Conservation (phyloP, 768 basidiomycete genomes). For the Lentinula aciculospora region DNA sequence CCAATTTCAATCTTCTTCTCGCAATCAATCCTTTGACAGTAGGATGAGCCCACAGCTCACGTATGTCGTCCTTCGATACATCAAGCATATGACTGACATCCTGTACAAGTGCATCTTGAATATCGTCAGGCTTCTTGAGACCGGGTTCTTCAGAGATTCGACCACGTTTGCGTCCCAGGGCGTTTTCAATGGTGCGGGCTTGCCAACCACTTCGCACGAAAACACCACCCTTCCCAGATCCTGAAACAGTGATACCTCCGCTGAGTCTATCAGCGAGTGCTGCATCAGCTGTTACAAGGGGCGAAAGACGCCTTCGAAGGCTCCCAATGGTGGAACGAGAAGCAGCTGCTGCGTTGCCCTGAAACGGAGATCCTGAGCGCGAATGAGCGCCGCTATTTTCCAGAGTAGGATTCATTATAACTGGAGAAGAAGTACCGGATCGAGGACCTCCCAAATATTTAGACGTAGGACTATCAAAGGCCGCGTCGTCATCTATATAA, state of each 20-base stretch:
- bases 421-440: constrained; percentile 28
- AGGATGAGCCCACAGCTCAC: constrained; percentile 67
- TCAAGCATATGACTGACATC: constrained; percentile 58
- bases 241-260: constrained; percentile 66
- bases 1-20: constrained; percentile 67
- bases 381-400: constrained; percentile 13
- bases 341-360: constrained; percentile 8
- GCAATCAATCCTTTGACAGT: constrained; percentile 64
- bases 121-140: constrained; percentile 15
- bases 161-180: constrained; percentile 28
- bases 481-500: constrained; percentile 43
- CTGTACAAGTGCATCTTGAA: constrained; percentile 49
- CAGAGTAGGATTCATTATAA: constrained; percentile 20
- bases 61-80: constrained; percentile 57
- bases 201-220: constrained; percentile 84
- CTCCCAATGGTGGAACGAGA: constrained; percentile 34
- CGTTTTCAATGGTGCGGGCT: constrained; percentile 55
- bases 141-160: constrained; percentile 21
- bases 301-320: constrained; percentile 53
- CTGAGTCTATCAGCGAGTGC: constrained; percentile 68
- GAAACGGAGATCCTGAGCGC: constrained; percentile 16
- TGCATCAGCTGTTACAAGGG: constrained; percentile 55
- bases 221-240: constrained; percentile 71
- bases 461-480: constrained; percentile 12
- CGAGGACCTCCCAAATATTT: not conserved